phyloP scores from a whole-genome alignment of 257 asterid genomes.

The Lycium ferocissimum region DNA sequence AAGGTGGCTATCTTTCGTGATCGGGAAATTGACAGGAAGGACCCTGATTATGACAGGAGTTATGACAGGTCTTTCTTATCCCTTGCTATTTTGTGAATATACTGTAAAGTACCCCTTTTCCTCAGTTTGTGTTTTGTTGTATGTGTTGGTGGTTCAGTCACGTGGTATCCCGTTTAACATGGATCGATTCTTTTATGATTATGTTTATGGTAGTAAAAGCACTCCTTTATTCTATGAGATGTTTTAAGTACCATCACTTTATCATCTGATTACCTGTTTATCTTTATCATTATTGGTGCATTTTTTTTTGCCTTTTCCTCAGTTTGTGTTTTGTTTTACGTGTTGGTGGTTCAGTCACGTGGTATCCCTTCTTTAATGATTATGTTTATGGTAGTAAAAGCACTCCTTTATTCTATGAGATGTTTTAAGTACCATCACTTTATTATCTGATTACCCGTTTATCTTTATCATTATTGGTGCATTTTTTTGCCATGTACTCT shows the following conservation, averaged over 20 bases:
- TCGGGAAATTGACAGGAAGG: slow-evolving; percentile 91
- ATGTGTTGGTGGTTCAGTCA: not conserved
- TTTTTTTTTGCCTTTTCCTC: not conserved
- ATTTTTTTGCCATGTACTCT: not conserved
- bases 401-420: not conserved
- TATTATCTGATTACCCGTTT: not conserved
- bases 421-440: not conserved
- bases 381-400: not conserved
- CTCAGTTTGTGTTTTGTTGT: not conserved
- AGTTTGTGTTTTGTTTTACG: not conserved
- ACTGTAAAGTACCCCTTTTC: not conserved
- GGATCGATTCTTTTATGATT: not conserved
- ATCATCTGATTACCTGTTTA: not conserved
- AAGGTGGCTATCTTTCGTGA: slow-evolving; percentile 96
- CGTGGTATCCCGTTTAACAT: slow-evolving; percentile 14
- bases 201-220: not conserved
- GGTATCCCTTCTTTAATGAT: not conserved
- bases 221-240: not conserved
- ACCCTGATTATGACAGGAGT: slow-evolving; percentile 94
- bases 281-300: too few species aligned
- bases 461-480: not conserved
- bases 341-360: not conserved
- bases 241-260: not conserved
- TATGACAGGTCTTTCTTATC: slow-evolving; percentile 72
- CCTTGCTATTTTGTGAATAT: slow-evolving; percentile 27